Conservation (phyloP, 306 rosid genomes). For the Medicago arabica region DNA sequence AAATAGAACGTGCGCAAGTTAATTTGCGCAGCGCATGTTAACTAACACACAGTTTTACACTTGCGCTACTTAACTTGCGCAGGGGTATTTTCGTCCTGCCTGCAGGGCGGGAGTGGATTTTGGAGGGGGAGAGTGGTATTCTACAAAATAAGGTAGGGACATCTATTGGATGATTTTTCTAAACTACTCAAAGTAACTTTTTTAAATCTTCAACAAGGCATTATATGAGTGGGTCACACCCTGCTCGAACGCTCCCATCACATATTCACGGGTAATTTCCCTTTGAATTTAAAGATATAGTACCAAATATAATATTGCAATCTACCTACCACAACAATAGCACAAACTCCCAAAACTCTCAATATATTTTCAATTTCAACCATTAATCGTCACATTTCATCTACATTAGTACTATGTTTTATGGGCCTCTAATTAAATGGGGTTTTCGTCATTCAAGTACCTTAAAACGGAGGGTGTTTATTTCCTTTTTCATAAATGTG, state of each 20-base stretch:
- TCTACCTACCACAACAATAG: slow-evolving; percentile 44
- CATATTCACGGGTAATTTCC: slow-evolving; percentile 58
- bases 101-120: no score
- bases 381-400: slow-evolving; percentile 31
- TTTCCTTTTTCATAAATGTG: slow-evolving; percentile 42
- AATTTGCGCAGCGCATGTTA: no score
- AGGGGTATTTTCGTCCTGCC: no score
- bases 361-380: slow-evolving; percentile 34
- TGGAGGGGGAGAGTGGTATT: no score
- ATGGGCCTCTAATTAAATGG: slow-evolving; percentile 30
- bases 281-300: slow-evolving; percentile 42
- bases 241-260: slow-evolving; percentile 43
- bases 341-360: slow-evolving; percentile 28
- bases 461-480: slow-evolving; percentile 22
- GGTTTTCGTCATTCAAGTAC: slow-evolving; percentile 5
- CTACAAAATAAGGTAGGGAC: slow-evolving; percentile 42
- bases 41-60: no score
- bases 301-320: slow-evolving; percentile 42
- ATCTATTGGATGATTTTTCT: slow-evolving; percentile 31
- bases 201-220: slow-evolving; percentile 46
- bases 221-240: slow-evolving; percentile 58
- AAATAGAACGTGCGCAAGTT: no score
- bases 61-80: no score
- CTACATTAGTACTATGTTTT: slow-evolving; percentile 14
- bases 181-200: slow-evolving; percentile 40